Evolutionary conservation across 1,139 yeast species (phyloP).

Genomic region (Kurtzmaniella quercitrusa): DNA sequence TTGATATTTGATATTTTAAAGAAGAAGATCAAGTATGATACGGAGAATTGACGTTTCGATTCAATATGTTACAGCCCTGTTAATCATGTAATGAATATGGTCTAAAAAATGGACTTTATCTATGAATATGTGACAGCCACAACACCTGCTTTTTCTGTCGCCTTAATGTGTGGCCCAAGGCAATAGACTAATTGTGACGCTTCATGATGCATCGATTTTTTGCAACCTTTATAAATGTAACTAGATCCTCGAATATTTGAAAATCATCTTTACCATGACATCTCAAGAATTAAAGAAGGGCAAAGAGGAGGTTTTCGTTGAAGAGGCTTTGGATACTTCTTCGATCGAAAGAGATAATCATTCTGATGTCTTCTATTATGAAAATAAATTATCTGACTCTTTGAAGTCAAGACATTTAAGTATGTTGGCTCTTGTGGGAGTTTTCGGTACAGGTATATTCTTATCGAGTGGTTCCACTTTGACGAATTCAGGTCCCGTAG

Average conservation of each 20-base stretch:
- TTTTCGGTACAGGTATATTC: conserved; percentile 25
- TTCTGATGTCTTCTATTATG: conserved; percentile 10
- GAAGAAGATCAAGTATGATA: no score
- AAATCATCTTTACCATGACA: background rate
- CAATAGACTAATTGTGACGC: background rate
- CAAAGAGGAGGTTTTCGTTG: background rate
- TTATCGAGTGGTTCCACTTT: conserved; percentile 20
- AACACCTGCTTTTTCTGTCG: background rate
- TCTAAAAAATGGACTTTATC: no score
- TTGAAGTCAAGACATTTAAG: conserved; percentile 28
- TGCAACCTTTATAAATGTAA: background rate
- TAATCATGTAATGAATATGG: no score
- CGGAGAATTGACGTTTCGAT: no score
- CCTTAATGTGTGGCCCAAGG: background rate
- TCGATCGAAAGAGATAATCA: background rate
- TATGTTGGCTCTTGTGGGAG: conserved; percentile 29
- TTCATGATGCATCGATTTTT: background rate
- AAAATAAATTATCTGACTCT: conserved; percentile 13
- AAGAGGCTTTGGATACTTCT: background rate
- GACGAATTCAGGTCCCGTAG: conserved; percentile 18
- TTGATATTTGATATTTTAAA: no score
- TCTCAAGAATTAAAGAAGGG: background rate
- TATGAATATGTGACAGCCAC: no score
- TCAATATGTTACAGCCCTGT: no score
- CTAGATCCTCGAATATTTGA: background rate